Evolutionary conservation across 768 basidiomycete genomes (phyloP), one percentile per base, ranked within the genome.

Genomic region (Rhodotorula taiwanensis): DNA sequence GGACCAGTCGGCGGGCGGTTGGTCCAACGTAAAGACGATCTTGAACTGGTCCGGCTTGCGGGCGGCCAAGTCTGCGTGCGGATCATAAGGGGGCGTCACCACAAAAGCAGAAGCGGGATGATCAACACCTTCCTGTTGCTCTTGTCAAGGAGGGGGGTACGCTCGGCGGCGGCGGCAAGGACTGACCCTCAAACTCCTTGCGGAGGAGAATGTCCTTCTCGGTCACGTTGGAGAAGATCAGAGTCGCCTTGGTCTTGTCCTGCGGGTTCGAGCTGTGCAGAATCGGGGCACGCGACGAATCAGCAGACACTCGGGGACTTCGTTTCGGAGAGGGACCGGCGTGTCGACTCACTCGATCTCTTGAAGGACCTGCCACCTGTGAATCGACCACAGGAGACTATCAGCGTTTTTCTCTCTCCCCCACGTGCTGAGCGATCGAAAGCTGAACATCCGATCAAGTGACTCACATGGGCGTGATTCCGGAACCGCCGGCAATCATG

Each of bases 201-300:
- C 85, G 84, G 65, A 94, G 82, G 56, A 93, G 84, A 66, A 99
- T 95, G 74, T 99, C 95, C 56, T 82, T 80, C 74, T 91, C 89
- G 20, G 89, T 83, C 43, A 91, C 81, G 76, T 98, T 98, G 43
- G 88, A 85, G 77, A 88, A 98, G 71, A 99, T 78, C 58, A 98
- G 80, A 51, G 86, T 94, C 80, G 89, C 95, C 72, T 91, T 91
- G 64, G 95, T 97, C 79, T 85, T 89, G 83, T 98, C 95, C 72
- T 89, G 85, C 1, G 83, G 76, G 52, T 78, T 60, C 55, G 65
- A 70, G 31, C 50, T 67, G 41, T 58, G 34, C 5, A 44, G n/a
- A n/a, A n/a, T n/a, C n/a, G n/a, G n/a, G 16, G 11, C 15, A n/a
- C 6, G 33, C n/a, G 27, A 5, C 28, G 14, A n/a, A 45, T 52